These are phyloP conservation scores for Cladosporium sp. DNA, from an alignment of 2,329 filamentous ascomycete species.

Conservation along the genomic window DNA sequence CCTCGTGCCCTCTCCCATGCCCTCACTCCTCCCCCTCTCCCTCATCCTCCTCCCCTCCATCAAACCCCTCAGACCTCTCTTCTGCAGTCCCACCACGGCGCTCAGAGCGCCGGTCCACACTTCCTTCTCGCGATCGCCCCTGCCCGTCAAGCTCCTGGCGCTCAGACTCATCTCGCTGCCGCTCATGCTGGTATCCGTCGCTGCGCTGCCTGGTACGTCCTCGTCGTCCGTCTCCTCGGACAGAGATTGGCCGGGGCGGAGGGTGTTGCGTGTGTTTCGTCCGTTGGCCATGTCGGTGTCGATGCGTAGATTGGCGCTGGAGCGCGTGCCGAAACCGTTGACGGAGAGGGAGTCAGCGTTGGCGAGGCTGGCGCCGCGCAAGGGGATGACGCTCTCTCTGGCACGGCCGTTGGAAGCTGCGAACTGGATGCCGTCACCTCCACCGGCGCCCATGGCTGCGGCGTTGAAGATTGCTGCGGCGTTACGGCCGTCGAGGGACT, in stretches of 20 bases:
- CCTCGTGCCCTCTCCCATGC: conserved; percentile 28
- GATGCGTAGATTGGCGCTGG: conserved; percentile 39
- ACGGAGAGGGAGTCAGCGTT: conserved; percentile 4
- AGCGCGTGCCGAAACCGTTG: conserved; percentile 37
- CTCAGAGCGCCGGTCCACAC: conserved; percentile 79
- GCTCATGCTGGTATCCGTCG: conserved; percentile 30
- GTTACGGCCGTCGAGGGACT: conserved; percentile 85
- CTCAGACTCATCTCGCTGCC: conserved; percentile 29
- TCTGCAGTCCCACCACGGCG: conserved; percentile 92
- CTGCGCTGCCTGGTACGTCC: conserved; percentile 31
- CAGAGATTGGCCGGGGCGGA: conserved; percentile 30
- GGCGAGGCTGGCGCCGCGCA: conserved; percentile 46
- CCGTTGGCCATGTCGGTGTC: conserved; percentile 47
- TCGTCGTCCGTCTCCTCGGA: conserved; percentile 33
- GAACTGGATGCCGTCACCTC: conserved; percentile 77
- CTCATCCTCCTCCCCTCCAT: conserved; percentile 92
- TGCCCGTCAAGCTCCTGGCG: conserved; percentile 35
- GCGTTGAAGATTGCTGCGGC: conserved; percentile 97
- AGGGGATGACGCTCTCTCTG: conserved; percentile 34
- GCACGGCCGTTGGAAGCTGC: conserved; percentile 31
- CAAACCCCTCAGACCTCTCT: conserved; percentile 81
- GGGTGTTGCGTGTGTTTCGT: conserved; percentile 32
- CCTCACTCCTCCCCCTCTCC: conserved; percentile 56
- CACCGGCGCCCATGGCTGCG: conserved; percentile 94
- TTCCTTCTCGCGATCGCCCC: conserved; percentile 50